Evolutionary conservation across 352 stramenopile species (phyloP), one percentile per base, ranked within the genome.

Genomic region (Sclerospora graminicola): DNA sequence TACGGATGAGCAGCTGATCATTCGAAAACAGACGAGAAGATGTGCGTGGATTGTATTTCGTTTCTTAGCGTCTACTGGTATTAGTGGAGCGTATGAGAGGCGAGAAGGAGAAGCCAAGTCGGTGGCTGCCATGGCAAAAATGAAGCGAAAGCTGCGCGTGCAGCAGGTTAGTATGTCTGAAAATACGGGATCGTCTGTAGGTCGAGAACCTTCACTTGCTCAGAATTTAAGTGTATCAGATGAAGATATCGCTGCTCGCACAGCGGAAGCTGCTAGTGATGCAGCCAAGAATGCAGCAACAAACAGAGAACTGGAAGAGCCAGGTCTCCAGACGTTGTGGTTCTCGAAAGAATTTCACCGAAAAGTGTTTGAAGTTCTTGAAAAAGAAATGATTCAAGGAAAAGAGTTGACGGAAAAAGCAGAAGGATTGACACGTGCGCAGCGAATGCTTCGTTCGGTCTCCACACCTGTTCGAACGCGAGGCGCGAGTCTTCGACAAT

Each of bases 261-360:
- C 59, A 26, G 75, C 73, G 21, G 78, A 93, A 61, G 70, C 74
- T 41, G 77, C 77, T 0, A 90, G 79, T 42, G 79, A 91, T 40
- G 82, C 65, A 5, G 82, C 82, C 5, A 91, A 91, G 27, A 74
- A 48, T 29, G 82, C 82, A 8, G 82, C 78, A 21, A 82, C 69
- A 13, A 84, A 82, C 41, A 51, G 76, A 32, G 61, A 85, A 9
- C 51, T 91, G 1, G 68, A 89, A 49, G 70, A 89, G 18, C 77
- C 79, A 3, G 68, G 74, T 23, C 60, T 87, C 2, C 79, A 91
- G 43, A 88, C 63, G 11, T 66, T 94, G 15, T 94, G 82, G 82
- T 94, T 94, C 28, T 88, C 79, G 6, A 84, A 75, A 51, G 82
- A 94, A 42, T 72, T 94, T 9, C 73, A 94, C 28, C 64, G 82